Percentiles rank a stretch among this genome's conserved stretches.
These are phyloP conservation scores for Aspergillus alliaceus DNA, from an alignment of 2,329 filamentous ascomycete genomes.

Conservation along the genomic window DNA sequence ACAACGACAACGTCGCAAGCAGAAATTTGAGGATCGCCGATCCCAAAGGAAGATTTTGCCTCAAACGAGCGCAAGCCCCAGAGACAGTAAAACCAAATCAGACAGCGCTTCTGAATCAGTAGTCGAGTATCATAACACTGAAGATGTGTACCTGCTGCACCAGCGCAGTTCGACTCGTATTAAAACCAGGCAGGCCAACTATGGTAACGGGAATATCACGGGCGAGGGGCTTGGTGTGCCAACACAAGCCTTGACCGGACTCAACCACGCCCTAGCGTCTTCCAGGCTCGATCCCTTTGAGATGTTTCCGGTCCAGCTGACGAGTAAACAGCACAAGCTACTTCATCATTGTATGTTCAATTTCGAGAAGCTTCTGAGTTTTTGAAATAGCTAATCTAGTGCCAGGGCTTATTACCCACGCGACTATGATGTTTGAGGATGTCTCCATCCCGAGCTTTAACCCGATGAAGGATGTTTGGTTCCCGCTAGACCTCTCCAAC, in stretches of 20 bases:
- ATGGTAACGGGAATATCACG: not conserved
- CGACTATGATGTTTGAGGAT: slow-evolving; percentile 35
- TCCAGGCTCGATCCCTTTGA: slow-evolving; percentile 38
- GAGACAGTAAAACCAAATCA: not conserved
- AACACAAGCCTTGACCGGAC: slow-evolving; percentile 22
- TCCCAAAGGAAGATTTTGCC: not conserved
- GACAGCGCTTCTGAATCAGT: not conserved
- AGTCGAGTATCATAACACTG: not conserved
- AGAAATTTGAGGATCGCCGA: slow-evolving; percentile 7
- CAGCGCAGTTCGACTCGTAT: not conserved
- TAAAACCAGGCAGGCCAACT: not conserved
- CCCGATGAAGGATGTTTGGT: slow-evolving; percentile 43
- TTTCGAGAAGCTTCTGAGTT: no score
- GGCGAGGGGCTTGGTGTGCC: slow-evolving; percentile 7
- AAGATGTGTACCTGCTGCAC: not conserved
- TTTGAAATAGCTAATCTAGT: not conserved
- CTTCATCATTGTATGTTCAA: slow-evolving; percentile 36
- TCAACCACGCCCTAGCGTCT: slow-evolving; percentile 29
- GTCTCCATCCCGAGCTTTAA: slow-evolving; percentile 31
- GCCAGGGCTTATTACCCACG: slow-evolving; percentile 31
- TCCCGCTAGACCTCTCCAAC: slow-evolving; percentile 43
- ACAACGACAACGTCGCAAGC: slow-evolving; percentile 22
- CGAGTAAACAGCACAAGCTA: slow-evolving; percentile 36
- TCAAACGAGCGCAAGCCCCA: not conserved
- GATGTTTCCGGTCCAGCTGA: slow-evolving; percentile 34